Evolutionary conservation across 2,329 filamentous ascomycete species (phyloP), one percentile per base, ranked within the genome.

Genomic region (Colletotrichum acutatum): DNA sequence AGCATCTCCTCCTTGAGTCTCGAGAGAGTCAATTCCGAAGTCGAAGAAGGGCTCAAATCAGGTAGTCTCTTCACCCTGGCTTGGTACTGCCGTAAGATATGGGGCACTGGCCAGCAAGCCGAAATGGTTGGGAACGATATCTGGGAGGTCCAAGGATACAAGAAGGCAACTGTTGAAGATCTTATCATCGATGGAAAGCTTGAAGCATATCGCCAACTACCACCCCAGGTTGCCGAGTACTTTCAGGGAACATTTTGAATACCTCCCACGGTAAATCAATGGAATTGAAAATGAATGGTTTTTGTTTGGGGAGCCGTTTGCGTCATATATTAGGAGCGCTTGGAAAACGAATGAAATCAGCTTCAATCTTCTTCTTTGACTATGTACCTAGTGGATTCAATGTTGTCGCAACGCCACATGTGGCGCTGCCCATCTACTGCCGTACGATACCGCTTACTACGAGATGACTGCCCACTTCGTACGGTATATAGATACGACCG

Each of bases 31-130:
- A 64, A 79, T 2, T 46, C 56, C 0, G 75, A 79, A 63, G 72
- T 79, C 12, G 76, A 79, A 1, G 42, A 34, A 2, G 74, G 75
- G 9, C 67, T 80, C 11, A 30, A 61, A 2, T 67, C 60, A 16
- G 75, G 75, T 0, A 76, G 52, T 8, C 76, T 74, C 0, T 74
- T 77, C 5, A 76, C 76, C 0, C 57, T 80, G 28, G 66, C 76
- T 4, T 80, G 79, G 78, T 76, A 77, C 49, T 78, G 76, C n/a
- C 77, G 78, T 22, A 80, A 78, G 49, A 73, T 75, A 9, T 80
- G 79, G 79, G 79, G 74, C 0, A 72, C 49, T 9, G 78, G 79
- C 2, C 28, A 78, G 24, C 66, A 70, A 16, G 65, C 64, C 3
- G 71, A 67, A 16, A 75, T 75, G 34, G 30, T 78, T 1, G 76